A percentile compares a stretch with the other conserved stretches of the same genome.
Conservation (phyloP, 208 protist genomes). For the Trypanosomatidae sp. region DNA sequence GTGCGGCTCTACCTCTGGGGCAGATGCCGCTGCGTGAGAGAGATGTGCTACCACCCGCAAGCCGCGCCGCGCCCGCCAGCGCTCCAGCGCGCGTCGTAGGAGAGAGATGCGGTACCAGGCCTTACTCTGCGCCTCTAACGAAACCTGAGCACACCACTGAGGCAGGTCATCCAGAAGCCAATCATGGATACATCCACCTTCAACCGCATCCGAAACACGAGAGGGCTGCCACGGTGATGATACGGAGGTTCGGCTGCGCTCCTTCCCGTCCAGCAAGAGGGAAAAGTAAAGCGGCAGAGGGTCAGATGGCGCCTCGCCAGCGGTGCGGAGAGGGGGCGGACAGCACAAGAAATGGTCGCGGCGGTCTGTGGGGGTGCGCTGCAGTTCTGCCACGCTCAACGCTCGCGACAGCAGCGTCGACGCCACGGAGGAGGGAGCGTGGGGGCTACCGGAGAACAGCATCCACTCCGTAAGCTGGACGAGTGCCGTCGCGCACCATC, state of each 20-base stretch:
- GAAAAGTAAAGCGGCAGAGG: conserved; percentile 23
- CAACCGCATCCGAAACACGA: background rate
- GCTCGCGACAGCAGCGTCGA: conserved; percentile 3
- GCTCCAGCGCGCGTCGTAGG: conserved; percentile 24
- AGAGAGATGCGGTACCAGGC: conserved; percentile 27
- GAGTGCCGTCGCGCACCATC: conserved; percentile 34
- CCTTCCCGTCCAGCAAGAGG: background rate
- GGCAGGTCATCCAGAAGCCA: conserved; percentile 65
- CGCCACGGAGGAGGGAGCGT: background rate
- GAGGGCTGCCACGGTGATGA: background rate
- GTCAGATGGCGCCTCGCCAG: background rate
- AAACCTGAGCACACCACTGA: conserved; percentile 32
- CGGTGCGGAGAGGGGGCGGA: background rate
- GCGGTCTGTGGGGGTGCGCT: background rate
- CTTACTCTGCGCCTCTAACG: conserved; percentile 42
- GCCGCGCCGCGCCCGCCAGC: conserved; percentile 60
- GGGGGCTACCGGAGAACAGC: background rate
- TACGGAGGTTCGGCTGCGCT: background rate
- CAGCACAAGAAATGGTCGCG: background rate
- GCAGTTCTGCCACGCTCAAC: conserved; percentile 6
- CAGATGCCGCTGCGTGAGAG: conserved; percentile 7
- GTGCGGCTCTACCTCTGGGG: background rate
- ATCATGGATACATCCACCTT: conserved; percentile 49
- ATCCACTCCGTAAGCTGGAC: conserved; percentile 26
- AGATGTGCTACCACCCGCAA: conserved; percentile 37